phyloP scores from a whole-genome alignment of 805 yeast genomes.

The Metschnikowia koreensis region DNA sequence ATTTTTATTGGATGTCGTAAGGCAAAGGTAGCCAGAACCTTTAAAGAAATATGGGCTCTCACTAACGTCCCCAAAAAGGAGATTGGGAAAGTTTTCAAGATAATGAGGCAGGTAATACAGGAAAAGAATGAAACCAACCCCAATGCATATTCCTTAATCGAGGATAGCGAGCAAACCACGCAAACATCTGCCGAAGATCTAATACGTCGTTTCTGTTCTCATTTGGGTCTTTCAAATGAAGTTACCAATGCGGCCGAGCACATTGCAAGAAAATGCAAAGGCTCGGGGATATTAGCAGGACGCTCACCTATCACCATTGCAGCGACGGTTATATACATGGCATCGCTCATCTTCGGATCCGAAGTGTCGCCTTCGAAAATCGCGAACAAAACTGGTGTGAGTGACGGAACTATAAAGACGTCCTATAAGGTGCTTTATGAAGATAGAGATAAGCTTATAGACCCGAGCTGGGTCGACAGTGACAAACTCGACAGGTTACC shows the following conservation, averaged over 20 bases:
- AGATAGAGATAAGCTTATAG: slow-evolving; percentile 63
- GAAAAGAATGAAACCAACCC: slow-evolving; percentile 48
- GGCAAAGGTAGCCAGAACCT: slow-evolving; percentile 90
- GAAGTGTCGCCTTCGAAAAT: slow-evolving; percentile 75
- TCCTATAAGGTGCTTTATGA: slow-evolving; percentile 80
- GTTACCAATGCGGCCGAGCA: slow-evolving; percentile 90
- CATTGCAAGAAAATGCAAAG: slow-evolving; percentile 86
- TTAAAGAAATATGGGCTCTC: slow-evolving; percentile 92
- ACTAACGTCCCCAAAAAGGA: slow-evolving; percentile 93
- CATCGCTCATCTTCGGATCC: slow-evolving; percentile 81
- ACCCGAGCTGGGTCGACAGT: slow-evolving; percentile 70
- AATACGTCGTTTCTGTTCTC: slow-evolving; percentile 94
- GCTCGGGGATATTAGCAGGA: slow-evolving; percentile 91
- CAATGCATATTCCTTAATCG: slow-evolving; percentile 37
- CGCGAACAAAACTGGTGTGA: slow-evolving; percentile 90
- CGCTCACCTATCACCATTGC: slow-evolving; percentile 97
- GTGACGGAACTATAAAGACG: slow-evolving; percentile 95
- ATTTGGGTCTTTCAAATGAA: slow-evolving; percentile 79
- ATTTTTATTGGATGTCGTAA: slow-evolving; percentile 92
- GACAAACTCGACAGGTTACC: slow-evolving; percentile 52
- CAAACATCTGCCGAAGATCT: slow-evolving; percentile 93
- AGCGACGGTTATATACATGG: slow-evolving; percentile 94
- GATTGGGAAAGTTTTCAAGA: slow-evolving; percentile 85
- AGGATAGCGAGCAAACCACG: slow-evolving; percentile 60
- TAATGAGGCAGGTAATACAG: slow-evolving; percentile 61